Conservation (phyloP, 768 basidiomycete genomes). For the Scleroderma citrinum region DNA sequence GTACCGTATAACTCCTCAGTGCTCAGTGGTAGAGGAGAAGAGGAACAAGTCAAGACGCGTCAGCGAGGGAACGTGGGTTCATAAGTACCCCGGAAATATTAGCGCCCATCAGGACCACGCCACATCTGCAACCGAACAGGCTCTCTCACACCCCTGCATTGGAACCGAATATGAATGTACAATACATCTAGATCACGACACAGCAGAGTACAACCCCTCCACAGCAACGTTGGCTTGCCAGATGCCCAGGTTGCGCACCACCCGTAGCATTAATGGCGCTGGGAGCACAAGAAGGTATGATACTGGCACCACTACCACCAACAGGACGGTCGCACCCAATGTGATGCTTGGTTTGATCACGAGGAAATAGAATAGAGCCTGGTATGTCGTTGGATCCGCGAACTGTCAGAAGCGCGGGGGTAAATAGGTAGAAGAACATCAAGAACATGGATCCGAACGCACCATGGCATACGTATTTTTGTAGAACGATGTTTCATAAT, state of each 20-base stretch:
- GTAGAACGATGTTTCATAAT: constrained; percentile 68
- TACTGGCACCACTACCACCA: constrained; percentile 54
- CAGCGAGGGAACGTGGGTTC: constrained; percentile 25
- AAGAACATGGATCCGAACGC: constrained; percentile 14
- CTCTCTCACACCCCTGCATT: background rate
- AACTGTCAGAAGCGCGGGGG: constrained; percentile 41
- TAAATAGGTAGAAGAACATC: constrained; percentile 3
- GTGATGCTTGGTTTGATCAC: constrained; percentile 83
- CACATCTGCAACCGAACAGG: constrained; percentile 20
- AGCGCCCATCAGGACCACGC: constrained; percentile 20
- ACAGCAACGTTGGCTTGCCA: constrained; percentile 85
- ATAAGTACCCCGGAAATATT: constrained; percentile 12
- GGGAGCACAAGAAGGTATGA: constrained; percentile 56
- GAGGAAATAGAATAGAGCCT: constrained; percentile 83
- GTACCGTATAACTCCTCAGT: constrained; percentile 1
- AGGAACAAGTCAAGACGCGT: constrained; percentile 35
- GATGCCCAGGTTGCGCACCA: constrained; percentile 58
- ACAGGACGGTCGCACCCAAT: constrained; percentile 49
- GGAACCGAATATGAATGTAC: background rate
- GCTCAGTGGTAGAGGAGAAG: constrained; percentile 6
- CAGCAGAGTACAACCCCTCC: constrained; percentile 53
- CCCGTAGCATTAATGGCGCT: constrained; percentile 60
- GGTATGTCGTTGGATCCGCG: constrained; percentile 75
- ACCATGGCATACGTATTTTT: constrained; percentile 81
- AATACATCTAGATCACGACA: constrained; percentile 19